Conservation (phyloP, 2,329 filamentous ascomycete species). For the Ophiocordyceps australis region DNA sequence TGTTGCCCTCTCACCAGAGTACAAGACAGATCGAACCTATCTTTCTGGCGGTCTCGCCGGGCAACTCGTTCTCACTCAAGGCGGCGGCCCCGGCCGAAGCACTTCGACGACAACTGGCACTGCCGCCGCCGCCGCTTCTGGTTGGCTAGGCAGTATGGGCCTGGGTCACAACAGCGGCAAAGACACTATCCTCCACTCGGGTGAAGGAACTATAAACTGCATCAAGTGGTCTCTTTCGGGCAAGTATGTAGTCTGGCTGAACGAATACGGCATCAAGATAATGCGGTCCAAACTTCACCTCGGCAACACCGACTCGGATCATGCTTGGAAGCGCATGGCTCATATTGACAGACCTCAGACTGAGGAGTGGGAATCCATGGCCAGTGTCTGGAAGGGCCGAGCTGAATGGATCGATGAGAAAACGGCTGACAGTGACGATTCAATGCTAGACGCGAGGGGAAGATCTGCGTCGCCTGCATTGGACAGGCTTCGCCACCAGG, state of each 20-base stretch:
- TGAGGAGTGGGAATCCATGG: constrained; percentile 90
- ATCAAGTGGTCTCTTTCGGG: constrained; percentile 93
- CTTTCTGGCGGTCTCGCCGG: constrained; percentile 82
- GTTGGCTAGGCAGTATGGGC: constrained; percentile 83
- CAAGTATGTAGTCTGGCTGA: constrained; percentile 86
- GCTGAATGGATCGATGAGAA: constrained; percentile 87
- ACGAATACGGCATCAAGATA: constrained; percentile 93
- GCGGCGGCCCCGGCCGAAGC: constrained; percentile 61
- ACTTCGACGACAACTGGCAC: constrained; percentile 76
- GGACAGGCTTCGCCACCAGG: constrained; percentile 28
- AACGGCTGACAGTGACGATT: constrained; percentile 54
- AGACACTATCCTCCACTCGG: constrained; percentile 75
- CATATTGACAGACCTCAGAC: constrained; percentile 81
- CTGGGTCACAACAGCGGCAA: constrained; percentile 61
- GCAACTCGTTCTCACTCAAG: constrained; percentile 69
- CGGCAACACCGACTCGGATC: constrained; percentile 57
- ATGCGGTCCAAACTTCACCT: constrained; percentile 82
- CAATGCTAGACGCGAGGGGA: constrained; percentile 18
- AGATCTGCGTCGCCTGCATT: constrained; percentile 24
- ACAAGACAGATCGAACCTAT: constrained; percentile 75
- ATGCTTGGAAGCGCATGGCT: constrained; percentile 86
- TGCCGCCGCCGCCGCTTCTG: constrained; percentile 67
- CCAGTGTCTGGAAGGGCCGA: constrained; percentile 81
- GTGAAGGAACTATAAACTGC: constrained; percentile 76
- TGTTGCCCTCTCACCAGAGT: constrained; percentile 88